These are phyloP conservation scores for Colletotrichum sp. DNA, from an alignment of 2,329 filamentous ascomycete genomes.

Conservation along the genomic window DNA sequence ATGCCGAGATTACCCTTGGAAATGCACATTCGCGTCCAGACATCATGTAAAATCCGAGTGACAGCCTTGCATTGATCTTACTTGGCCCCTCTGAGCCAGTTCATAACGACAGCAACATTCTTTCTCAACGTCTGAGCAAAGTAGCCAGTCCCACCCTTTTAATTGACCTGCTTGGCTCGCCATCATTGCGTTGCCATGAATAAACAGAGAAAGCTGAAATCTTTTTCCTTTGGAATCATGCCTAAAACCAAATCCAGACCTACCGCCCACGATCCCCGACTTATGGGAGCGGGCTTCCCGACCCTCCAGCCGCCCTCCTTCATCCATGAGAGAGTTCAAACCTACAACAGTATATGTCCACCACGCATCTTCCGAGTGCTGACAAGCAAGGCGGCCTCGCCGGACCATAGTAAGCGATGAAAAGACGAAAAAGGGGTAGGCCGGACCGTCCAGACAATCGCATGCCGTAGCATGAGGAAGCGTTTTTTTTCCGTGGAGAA, in stretches of 20 bases:
- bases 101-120: constrained; percentile 13
- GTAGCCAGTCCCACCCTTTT: constrained; percentile 20
- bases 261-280: constrained; percentile 4
- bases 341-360: not conserved
- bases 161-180: constrained; percentile 20
- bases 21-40: not conserved
- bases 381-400: constrained; percentile 1
- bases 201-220: constrained; percentile 22
- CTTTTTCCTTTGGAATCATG: constrained; percentile 21
- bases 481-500: constrained; percentile 16
- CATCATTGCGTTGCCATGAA: constrained; percentile 16
- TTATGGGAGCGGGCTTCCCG: constrained; percentile 10
- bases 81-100: not conserved
- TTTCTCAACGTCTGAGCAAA: constrained; percentile 19
- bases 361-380: constrained; percentile 11
- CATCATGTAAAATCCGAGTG: not conserved
- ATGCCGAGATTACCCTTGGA: not conserved
- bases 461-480: not conserved
- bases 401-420: constrained; percentile 14
- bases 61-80: not conserved
- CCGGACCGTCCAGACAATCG: constrained; percentile 9
- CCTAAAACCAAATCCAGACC: constrained; percentile 19
- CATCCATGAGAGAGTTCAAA: not conserved
- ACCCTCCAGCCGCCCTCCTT: constrained; percentile 1
- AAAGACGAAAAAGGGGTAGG: constrained; percentile 13